Evolutionary conservation across 2,329 filamentous ascomycete genomes (phyloP).

Genomic region (Penicillium janthinellum): DNA sequence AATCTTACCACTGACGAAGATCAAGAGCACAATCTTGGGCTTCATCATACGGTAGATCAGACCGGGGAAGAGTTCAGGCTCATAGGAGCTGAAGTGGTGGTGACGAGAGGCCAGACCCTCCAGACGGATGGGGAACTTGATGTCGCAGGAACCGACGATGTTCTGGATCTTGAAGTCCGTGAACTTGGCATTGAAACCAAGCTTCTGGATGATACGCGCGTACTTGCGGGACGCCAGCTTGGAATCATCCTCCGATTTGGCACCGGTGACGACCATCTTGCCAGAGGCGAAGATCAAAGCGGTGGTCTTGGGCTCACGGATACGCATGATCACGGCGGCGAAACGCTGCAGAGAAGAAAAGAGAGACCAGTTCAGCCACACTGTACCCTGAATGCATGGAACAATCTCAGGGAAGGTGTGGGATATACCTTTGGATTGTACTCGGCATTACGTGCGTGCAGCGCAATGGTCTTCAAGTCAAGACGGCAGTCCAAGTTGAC

Average conservation of each 20-base stretch:
- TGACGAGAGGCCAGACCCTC: conserved; percentile 95
- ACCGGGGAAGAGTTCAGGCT: conserved; percentile 97
- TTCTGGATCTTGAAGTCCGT: conserved; percentile 99
- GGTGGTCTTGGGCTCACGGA: conserved; percentile 97
- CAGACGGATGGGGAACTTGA: conserved; percentile 97
- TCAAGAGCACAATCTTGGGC: conserved; percentile 96
- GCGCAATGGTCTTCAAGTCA: conserved; percentile 97
- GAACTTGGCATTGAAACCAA: conserved; percentile 99
- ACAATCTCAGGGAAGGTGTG: conserved; percentile 34
- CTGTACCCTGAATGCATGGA: conserved; percentile 37
- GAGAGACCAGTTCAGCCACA: conserved; percentile 48
- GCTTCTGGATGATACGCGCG: conserved; percentile 98
- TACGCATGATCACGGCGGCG: conserved; percentile 98
- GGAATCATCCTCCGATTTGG: conserved; percentile 96
- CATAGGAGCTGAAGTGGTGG: conserved; percentile 99
- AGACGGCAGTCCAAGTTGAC: conserved; percentile 97
- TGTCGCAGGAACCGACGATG: conserved; percentile 97
- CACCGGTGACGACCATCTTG: conserved; percentile 99
- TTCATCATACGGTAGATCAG: conserved; percentile 99
- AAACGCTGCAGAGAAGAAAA: conserved; percentile 71
- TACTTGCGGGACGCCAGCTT: conserved; percentile 97
- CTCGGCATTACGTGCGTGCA: conserved; percentile 97
- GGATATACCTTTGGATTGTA: conserved; percentile 91
- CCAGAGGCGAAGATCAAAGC: conserved; percentile 96
- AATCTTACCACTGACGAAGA: conserved; percentile 98